Evolutionary conservation across 2,329 filamentous ascomycete genomes (phyloP), one percentile per base, ranked within the genome.

Genomic region (Pleochaeta shiraiana): DNA sequence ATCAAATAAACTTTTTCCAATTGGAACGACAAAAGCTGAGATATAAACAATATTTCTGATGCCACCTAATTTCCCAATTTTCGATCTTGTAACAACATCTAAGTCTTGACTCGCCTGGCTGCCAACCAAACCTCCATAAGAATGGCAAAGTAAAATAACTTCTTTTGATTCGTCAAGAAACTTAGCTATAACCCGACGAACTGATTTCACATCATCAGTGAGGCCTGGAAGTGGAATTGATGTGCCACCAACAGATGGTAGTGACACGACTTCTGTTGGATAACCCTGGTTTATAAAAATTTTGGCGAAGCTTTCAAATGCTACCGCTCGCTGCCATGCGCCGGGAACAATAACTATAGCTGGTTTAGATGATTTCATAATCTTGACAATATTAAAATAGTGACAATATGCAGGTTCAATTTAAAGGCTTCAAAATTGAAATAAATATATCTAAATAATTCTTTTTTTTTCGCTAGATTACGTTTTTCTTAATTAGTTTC

Each of bases 101-200:
- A 67, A 43, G 5, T 62, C 67, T 26, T 68, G 64, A 11, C 66
- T 65, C n/a, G 69, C 66, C 43, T 63, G 63, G 21, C 63, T 64
- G 2, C 69, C 71, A 1, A 75, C 68, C 0, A 74, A 70, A 6
- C 74, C 75, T 4, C 74, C 72, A 69, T 75, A 77, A 19, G 73
- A 75, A 62, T 77, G 75, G 12, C 72, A 69, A 9, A 75, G 64
- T 5, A 76, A 67, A 0, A 77, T 64, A 4, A 76, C 71, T 21
- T 76, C 72, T 21, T 74, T 73, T 1, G 71, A 71, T 2, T 57
- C 67, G 33, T 75, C 72, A 24, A 75, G 74, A 4, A 75, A 72
- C n/a, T 68, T 61, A n/a, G 11, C 37, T n/a, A 69, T n/a, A 19
- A 64, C 21, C 30, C 50, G 19, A 34, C 61, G 63, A 26, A 67